Evolutionary conservation across 352 stramenopile species (phyloP), one percentile per base, ranked within the genome.

Genomic region (Thalassiosira mediterranea): DNA sequence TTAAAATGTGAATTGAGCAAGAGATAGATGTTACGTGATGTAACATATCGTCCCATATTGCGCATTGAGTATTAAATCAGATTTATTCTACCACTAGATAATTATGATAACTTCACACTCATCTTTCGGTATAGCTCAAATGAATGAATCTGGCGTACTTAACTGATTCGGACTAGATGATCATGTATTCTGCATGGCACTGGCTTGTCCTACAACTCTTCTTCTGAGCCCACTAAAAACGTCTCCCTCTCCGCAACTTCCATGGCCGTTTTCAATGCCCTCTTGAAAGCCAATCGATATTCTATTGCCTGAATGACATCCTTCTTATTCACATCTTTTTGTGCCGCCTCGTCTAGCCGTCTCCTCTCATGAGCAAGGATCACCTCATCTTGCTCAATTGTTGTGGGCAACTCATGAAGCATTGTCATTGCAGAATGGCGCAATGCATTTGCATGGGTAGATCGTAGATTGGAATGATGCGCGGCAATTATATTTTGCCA

Each of bases 281-380:
- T 71, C 49, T 81, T 81, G 64, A 81, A 81, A 15, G 63, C 72
- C 28, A 81, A 44, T 31, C 72, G 63, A 76, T 70, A 81, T 44
- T 72, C 25, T 57, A 81, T 75, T 37, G 64, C 63, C 46, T 69
- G 64, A 15, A 79, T 19, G 1, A 49, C 19, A 67, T 79, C 71
- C 48, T 31, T 29, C 31, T 70, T 65, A 32, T 51, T 38, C 48
- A 34, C 34, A 67, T 80, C 46, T 34, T 29, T 64, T 8, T 21
- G 37, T 19, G 70, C 62, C 29, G 54, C 67, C 32, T 79, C 60
- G n/a, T n/a, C n/a, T 10, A 54, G 29, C n/a, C 37, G 29, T 37
- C 67, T 60, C 37, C 63, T 46, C 37, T 64, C 59, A 1, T 7
- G 2, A 38, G 69, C 28, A 37, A 80, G 66, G 3, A 13, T 47